phyloP scores from a whole-genome alignment of 257 asterid genomes.

The Nicotiana paniculata region DNA sequence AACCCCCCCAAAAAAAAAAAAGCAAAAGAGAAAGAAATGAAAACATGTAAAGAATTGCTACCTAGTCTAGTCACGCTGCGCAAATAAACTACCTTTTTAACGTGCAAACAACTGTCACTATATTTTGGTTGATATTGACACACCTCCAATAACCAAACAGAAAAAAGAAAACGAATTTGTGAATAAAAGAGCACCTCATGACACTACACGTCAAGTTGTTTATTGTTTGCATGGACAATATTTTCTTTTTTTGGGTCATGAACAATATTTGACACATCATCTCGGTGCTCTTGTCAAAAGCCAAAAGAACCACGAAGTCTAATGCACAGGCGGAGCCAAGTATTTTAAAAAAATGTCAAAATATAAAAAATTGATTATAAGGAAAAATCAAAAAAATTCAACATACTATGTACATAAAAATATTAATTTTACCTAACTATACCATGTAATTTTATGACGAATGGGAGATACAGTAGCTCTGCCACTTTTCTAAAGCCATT shows the following conservation, averaged over 20 bases:
- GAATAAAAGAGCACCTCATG: background rate
- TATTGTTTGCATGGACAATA: background rate
- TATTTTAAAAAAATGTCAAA: too few relatives aligned
- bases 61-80: background rate
- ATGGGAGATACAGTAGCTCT: too few relatives aligned
- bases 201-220: background rate
- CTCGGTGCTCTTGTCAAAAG: background rate
- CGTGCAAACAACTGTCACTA: background rate
- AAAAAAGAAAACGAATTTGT: background rate
- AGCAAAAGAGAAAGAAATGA: background rate
- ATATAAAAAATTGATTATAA: too few relatives aligned
- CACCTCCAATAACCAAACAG: background rate
- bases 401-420: too few relatives aligned
- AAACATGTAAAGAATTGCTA: background rate
- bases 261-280: background rate
- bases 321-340: too few relatives aligned
- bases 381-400: rapidly evolving
- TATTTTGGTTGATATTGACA: background rate
- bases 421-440: too few relatives aligned
- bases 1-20: background rate
- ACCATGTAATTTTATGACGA: too few relatives aligned
- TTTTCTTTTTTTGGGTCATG: too few relatives aligned
- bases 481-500: background rate
- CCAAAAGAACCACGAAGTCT: background rate
- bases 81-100: background rate